Base-by-base conservation (phyloP, 352 stramenopile genomes). In the Globisporangium recalcitrans region DNA sequence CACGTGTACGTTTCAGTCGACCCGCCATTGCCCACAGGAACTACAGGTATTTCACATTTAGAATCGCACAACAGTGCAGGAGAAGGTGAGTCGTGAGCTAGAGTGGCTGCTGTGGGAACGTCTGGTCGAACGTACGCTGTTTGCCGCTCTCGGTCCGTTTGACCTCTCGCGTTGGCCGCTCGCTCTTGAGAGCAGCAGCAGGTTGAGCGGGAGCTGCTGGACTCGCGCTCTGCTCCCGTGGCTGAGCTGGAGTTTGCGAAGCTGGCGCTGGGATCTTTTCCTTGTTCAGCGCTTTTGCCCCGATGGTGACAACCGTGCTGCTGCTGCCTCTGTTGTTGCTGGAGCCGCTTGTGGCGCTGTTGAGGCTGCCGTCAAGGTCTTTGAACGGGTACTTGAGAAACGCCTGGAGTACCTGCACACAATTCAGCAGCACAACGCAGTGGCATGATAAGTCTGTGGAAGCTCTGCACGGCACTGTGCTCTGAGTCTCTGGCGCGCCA, bases 1-100 rank as follows among this genome's bases (percentile, higher is more conserved):
- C 97, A 99, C 19, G 88, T 83, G 77, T 99, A 99, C 52, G 91
- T 85, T 26, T 82, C 76, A 6, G 85, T 90, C 16, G 69, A 65
- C 5, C 88, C 91, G 13, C 93, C 93, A 61, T 98, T 99, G 11
- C 88, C 95, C 16, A 89, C 68, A 26, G 96, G 88, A 26, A 93
- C 92, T 94, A 49, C 14, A 1, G 8, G 19, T 4, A 32, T 9
- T 13, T 26, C 44, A 24, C 6, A 32, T 32, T 8, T 4, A 4
- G 9, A 32, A 32, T 32, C 29, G 3, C 29, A 8, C 9, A 1
- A 11, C 11, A 13, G 31, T 11, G 11, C 10, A 29, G 9, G 10
- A 51, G 3, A 26, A 52, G 10, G 22, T 52, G 21, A 52, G 46
- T 31, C 46, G 16, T n/a, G 9, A 9, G 4, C 31, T 36, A 1